Percentiles rank a stretch among this genome's conserved stretches.
Conservation (phyloP, 1,284 basidiomycete species). For the Volvariella volvacea region DNA sequence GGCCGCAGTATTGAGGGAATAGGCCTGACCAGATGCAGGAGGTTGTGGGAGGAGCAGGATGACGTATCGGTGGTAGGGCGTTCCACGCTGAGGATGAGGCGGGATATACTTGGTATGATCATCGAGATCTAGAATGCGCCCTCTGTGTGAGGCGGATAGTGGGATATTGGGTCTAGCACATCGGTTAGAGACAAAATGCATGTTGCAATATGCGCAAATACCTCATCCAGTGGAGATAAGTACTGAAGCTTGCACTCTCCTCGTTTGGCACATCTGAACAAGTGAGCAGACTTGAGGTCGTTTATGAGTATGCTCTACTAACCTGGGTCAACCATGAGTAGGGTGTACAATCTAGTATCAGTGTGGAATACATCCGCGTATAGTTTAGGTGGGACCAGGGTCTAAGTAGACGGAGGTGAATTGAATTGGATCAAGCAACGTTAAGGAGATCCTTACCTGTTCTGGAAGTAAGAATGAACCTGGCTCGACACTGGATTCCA, state of each 20-base stretch:
- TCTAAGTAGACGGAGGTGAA: conserved; percentile 33
- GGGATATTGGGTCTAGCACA: conserved; percentile 69
- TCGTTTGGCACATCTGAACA: conserved; percentile 72
- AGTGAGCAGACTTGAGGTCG: conserved; percentile 3
- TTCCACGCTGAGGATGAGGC: conserved; percentile 82
- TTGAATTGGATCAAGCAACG: background rate
- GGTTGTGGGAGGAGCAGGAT: conserved; percentile 73
- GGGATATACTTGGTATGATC: conserved; percentile 71
- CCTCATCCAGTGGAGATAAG: conserved; percentile 86
- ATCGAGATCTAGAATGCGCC: conserved; percentile 32
- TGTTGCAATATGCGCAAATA: conserved; percentile 29
- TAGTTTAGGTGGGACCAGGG: conserved; percentile 53
- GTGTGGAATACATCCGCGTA: conserved; percentile 74
- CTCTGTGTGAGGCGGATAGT: conserved; percentile 53
- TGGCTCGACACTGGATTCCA: conserved; percentile 56
- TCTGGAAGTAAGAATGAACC: conserved; percentile 61
- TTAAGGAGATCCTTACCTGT: conserved; percentile 37
- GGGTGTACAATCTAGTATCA: conserved; percentile 80
- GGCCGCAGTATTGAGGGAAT: conserved; percentile 24
- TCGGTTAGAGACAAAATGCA: conserved; percentile 6
- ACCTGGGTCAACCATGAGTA: conserved; percentile 86
- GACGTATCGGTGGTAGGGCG: conserved; percentile 83
- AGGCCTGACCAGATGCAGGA: conserved; percentile 20
- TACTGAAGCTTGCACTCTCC: conserved; percentile 55
- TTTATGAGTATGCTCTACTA: conserved; percentile 8